Base-by-base conservation (phyloP, 2,329 filamentous ascomycete species). In the Colletotrichum sp. region DNA sequence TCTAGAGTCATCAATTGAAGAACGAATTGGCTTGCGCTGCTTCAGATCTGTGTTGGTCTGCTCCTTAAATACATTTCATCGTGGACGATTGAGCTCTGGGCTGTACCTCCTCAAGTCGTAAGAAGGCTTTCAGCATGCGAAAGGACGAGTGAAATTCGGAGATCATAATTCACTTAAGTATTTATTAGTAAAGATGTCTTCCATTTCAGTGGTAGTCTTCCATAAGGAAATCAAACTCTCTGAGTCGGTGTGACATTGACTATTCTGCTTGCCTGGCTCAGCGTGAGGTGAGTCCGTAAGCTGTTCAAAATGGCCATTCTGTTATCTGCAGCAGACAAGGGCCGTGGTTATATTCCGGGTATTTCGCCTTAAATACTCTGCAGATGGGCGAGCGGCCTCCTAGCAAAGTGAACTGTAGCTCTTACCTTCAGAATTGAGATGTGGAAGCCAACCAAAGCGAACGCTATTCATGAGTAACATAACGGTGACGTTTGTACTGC, bases 401-500 rank as follows among this genome's bases (percentile, higher is more conserved):
- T 5, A 39, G 16, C 5, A 18, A 1, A 3, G 16, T 18, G 16
- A 1, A 39, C 18, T 2, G 36, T 18, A 43, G 36, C 8, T 1
- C 4, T 39, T 39, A 6, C 0, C 36, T 39, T 1, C 8, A 18
- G 1, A 39, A 3, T 3, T 18, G 16, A 5, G 3, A 18, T 39
- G 2, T 9, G 36, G 2, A 39, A 39, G 16, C 36, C 16, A 3
- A 43, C 36, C 16, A 18, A 43, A 43, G 16, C 16, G 36, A 39
- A 18, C 36, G 8, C 5, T 43, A 2, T 5, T 2, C 10, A 3
- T 39, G 5, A 39, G 2, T 39, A 0, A 39, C 16, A 18, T 39
- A 9, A 39, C 2, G 16, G 2, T 39, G 1, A 18, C 36, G 2
- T 0, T 18, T 39, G 3, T 39, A 6, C 36, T 18, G 8, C 8